Percentiles rank a stretch among this genome's conserved stretches.
phyloP scores from a whole-genome alignment of 768 basidiomycete species.

The Amanita polypyramis region DNA sequence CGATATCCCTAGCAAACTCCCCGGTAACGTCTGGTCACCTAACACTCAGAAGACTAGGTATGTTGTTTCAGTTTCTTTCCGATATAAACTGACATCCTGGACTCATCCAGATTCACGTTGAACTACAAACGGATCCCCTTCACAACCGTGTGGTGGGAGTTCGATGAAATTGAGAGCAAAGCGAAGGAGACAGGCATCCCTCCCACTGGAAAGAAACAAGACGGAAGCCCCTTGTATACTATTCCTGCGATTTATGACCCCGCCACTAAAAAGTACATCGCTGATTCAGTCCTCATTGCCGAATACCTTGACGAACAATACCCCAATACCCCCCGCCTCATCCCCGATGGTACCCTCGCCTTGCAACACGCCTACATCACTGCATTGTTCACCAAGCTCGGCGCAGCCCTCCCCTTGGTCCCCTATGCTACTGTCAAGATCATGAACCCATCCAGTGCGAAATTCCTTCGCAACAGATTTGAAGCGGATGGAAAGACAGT shows the following conservation, averaged over 20 bases:
- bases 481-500: slow-evolving; percentile 21
- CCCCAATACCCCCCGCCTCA: slow-evolving; percentile 20
- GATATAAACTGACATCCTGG: too few species aligned
- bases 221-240: slow-evolving; percentile 26
- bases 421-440: not conserved
- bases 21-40: slow-evolving; percentile 25
- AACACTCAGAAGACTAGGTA: slow-evolving; percentile 30
- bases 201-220: slow-evolving; percentile 18
- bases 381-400: not conserved
- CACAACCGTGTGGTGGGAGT: slow-evolving; percentile 34
- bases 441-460: slow-evolving; percentile 16
- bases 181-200: slow-evolving; percentile 21
- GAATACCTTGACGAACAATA: slow-evolving; percentile 35
- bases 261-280: slow-evolving; percentile 20
- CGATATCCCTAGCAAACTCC: slow-evolving; percentile 22
- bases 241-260: slow-evolving; percentile 32
- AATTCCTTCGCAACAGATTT: slow-evolving; percentile 26
- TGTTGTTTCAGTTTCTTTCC: too few species aligned
- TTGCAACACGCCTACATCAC: slow-evolving; percentile 9
- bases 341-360: slow-evolving; percentile 13
- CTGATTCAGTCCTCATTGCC: slow-evolving; percentile 33
- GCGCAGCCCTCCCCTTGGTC: too few species aligned
- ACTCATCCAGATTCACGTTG: too few species aligned
- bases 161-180: slow-evolving; percentile 26
- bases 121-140: slow-evolving; percentile 25